These are phyloP conservation scores for Picea abies DNA, from an alignment of 83 land plant species.

Conservation along the genomic window DNA sequence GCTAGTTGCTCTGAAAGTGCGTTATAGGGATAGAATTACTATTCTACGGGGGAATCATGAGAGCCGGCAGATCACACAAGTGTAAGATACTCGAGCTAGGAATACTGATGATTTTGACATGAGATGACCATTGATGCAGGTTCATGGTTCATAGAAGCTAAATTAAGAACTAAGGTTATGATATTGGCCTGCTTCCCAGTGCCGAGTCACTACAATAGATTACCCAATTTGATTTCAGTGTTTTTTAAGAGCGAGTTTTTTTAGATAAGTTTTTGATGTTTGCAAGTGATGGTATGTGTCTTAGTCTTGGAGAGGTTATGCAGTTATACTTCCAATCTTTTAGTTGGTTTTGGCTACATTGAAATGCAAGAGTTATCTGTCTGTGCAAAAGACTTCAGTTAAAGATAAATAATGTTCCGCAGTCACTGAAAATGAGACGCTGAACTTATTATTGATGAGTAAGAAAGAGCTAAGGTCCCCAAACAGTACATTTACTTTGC, in stretches of 20 bases:
- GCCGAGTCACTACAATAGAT: too few relatives aligned
- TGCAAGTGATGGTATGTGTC: not conserved
- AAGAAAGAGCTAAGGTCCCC: not conserved
- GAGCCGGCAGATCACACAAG: constrained; percentile 86
- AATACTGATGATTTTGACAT: not conserved
- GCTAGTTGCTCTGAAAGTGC: constrained; percentile 84
- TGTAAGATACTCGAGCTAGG: constrained; percentile 38
- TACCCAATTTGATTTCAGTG: not conserved
- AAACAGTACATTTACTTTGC: not conserved
- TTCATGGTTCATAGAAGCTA: not conserved
- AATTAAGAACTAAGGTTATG: too few relatives aligned
- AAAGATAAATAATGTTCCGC: not conserved
- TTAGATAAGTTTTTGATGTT: not conserved
- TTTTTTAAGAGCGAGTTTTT: not conserved
- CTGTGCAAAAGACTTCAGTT: not conserved
- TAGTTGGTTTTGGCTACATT: not conserved
- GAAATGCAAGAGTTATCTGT: not conserved
- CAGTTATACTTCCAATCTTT: not conserved
- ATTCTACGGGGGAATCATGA: constrained; percentile 88
- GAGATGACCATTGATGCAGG: not conserved
- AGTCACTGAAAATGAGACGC: not conserved
- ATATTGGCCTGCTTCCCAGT: too few relatives aligned
- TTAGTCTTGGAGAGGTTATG: not conserved
- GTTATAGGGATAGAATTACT: constrained; percentile 92
- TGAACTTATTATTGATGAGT: not conserved